phyloP scores from a whole-genome alignment of 176 grass and related monocot species.

The Guadua angustifolia region DNA sequence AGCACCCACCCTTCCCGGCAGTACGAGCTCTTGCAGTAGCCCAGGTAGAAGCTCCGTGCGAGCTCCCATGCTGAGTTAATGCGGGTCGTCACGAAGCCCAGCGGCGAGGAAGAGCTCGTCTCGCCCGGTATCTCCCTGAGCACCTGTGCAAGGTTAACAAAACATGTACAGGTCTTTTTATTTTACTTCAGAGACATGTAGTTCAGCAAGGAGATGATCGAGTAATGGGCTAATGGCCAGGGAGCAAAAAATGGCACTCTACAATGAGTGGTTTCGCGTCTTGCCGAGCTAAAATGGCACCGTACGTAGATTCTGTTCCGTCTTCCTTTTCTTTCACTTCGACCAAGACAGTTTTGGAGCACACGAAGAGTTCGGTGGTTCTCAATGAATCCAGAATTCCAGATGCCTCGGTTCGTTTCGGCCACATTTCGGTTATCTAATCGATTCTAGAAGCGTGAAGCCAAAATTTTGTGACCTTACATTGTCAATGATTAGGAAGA shows the following conservation, averaged over 20 bases:
- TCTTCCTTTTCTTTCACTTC: neutral
- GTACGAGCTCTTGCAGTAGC: slow-evolving; percentile 26
- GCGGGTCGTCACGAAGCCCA: slow-evolving; percentile 22
- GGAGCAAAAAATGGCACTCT: neutral
- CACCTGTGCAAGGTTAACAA: slow-evolving; percentile 21
- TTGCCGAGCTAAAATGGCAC: neutral
- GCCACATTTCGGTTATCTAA: slow-evolving; percentile 14
- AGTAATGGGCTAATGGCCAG: neutral
- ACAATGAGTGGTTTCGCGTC: neutral
- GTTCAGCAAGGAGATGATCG: neutral
- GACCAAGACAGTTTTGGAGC: neutral
- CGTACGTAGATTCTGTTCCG: neutral
- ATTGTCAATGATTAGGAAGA: neutral
- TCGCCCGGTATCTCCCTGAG: slow-evolving; percentile 49
- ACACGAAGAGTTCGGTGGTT: neutral
- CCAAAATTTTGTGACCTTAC: neutral
- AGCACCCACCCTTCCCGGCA: slow-evolving; percentile 61
- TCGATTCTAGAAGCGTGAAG: neutral
- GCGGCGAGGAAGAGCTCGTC: neutral
- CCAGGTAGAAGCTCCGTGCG: slow-evolving; percentile 42
- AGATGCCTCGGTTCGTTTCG: neutral
- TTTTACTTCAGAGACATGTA: neutral
- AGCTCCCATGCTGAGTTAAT: slow-evolving; percentile 51
- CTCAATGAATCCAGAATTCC: neutral
- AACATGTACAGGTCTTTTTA: neutral